These are phyloP conservation scores for Tulasnella sp. DNA, from an alignment of 768 basidiomycete species.

Conservation along the genomic window DNA sequence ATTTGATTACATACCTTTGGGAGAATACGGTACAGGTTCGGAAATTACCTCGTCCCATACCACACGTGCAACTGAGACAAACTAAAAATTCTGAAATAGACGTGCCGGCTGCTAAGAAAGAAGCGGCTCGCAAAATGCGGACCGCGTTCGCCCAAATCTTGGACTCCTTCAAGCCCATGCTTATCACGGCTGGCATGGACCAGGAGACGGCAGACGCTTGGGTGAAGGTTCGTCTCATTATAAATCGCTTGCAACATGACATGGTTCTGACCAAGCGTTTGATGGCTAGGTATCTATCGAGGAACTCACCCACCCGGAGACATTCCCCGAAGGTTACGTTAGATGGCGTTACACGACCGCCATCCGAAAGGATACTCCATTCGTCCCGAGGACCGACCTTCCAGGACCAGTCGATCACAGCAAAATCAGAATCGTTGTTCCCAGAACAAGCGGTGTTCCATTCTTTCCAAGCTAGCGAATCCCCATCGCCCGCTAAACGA, in stretches of 20 bases:
- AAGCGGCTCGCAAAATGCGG: background rate
- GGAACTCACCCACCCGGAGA: background rate
- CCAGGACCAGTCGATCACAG: background rate
- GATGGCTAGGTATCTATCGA: background rate
- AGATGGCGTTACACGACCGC: slow-evolving; percentile 7
- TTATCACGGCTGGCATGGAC: background rate
- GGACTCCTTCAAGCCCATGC: slow-evolving; percentile 6
- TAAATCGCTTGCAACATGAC: background rate
- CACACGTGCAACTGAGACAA: background rate
- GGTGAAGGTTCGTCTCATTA: background rate
- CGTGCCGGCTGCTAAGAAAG: background rate
- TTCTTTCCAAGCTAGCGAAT: background rate
- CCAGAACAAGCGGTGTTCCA: background rate
- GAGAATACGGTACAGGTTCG: background rate
- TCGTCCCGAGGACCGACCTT: background rate
- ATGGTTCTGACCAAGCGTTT: background rate
- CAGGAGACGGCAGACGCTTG: background rate
- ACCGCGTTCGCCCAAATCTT: background rate
- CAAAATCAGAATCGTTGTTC: background rate
- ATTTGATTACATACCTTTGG: background rate
- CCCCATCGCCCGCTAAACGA: no score
- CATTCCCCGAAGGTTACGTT: background rate
- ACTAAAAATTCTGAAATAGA: background rate
- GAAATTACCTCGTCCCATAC: background rate
- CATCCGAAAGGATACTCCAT: slow-evolving; percentile 8